phyloP scores from a whole-genome alignment of 2,329 filamentous ascomycete species.

The Atkinsonella texensis region DNA sequence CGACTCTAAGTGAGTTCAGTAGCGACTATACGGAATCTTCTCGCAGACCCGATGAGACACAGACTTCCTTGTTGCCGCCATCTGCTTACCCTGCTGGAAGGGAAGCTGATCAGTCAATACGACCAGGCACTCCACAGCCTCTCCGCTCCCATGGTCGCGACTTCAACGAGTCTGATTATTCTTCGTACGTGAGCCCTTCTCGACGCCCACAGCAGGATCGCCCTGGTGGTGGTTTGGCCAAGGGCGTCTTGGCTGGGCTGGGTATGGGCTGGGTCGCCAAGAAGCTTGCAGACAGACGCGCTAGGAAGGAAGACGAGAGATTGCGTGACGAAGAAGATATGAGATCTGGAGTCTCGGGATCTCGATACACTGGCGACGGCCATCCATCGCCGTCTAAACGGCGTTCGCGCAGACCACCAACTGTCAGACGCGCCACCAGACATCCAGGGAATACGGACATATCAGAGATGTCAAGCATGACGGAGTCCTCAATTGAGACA shows the following conservation, averaged over 20 bases:
- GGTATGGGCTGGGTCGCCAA: constrained; percentile 59
- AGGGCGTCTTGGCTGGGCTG: constrained; percentile 47
- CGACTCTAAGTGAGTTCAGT: constrained; percentile 36
- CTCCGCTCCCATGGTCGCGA: constrained; percentile 34
- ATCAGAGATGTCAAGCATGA: constrained; percentile 21
- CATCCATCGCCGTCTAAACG: constrained; percentile 36
- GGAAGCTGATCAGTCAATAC: constrained; percentile 22
- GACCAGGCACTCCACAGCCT: constrained; percentile 34
- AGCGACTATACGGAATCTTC: constrained; percentile 33
- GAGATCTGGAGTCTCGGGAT: constrained; percentile 48
- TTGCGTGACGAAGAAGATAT: constrained; percentile 37
- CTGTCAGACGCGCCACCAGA: constrained; percentile 19
- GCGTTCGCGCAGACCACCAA: constrained; percentile 18
- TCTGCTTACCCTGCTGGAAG: constrained; percentile 31
- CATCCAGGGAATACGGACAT: constrained; percentile 16
- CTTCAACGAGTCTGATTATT: constrained; percentile 43
- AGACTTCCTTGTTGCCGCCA: constrained; percentile 34
- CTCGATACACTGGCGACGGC: constrained; percentile 59
- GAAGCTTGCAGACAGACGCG: constrained; percentile 46
- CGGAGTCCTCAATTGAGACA: constrained; percentile 23
- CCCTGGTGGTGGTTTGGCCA: constrained; percentile 35
- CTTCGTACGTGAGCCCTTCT: constrained; percentile 52
- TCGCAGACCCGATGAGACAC: constrained; percentile 16
- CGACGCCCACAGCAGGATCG: constrained; percentile 35
- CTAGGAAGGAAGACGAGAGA: constrained; percentile 36